A percentile compares a stretch with the other conserved stretches of the same genome.
Conservation (phyloP, 768 basidiomycete genomes). For the Tricholoma bakamatsutake region DNA sequence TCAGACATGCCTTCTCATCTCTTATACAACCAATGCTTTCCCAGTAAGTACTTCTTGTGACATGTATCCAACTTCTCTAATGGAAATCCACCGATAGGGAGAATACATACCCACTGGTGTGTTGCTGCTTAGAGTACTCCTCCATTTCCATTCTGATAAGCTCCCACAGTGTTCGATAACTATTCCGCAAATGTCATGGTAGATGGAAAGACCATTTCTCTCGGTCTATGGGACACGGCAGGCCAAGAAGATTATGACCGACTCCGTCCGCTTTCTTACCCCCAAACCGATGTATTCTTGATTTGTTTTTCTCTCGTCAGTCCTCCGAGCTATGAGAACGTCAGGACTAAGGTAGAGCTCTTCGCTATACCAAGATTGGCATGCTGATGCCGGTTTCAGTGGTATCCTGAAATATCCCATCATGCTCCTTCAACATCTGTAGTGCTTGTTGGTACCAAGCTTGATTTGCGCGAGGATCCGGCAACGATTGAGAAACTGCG, state of each 20-base stretch:
- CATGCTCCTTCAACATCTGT: constrained; percentile 93
- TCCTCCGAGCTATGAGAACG: constrained; percentile 98
- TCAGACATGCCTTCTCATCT: constrained; percentile 97
- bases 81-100: constrained; percentile 46
- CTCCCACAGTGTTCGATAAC: constrained; percentile 85
- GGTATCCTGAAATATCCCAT: constrained; percentile 96
- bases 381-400: constrained; percentile 41
- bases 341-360: constrained; percentile 81
- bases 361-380: background rate
- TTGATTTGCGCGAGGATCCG: constrained; percentile 95
- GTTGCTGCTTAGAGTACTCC: background rate
- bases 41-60: constrained; percentile 51
- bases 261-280: constrained; percentile 95
- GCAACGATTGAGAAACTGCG: constrained; percentile 88
- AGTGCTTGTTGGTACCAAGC: constrained; percentile 93
- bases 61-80: constrained; percentile 13
- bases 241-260: constrained; percentile 99
- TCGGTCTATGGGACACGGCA: constrained; percentile 99
- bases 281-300: constrained; percentile 98
- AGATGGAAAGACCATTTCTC: constrained; percentile 96
- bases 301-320: constrained; percentile 99
- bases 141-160: constrained; percentile 6
- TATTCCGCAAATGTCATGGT: constrained; percentile 99
- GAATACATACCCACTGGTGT: constrained; percentile 94
- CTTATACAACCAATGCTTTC: constrained; percentile 98